Conservation (phyloP, 139 green algal genomes). For the Chlorella sp. region DNA sequence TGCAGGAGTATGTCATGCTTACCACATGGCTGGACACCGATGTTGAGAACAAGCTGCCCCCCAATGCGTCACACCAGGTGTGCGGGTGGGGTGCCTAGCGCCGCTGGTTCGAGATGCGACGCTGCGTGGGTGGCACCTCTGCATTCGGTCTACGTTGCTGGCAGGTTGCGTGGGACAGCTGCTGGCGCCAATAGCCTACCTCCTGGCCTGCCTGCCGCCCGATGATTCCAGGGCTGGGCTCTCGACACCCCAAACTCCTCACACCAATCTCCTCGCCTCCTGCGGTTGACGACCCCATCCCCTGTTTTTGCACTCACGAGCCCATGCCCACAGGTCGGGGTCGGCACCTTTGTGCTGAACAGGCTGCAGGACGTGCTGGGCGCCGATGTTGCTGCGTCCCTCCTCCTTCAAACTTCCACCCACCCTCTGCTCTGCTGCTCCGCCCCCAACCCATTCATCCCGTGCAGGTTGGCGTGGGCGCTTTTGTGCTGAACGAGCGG, state of each 20-base stretch:
- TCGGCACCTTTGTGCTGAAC: constrained; percentile 87
- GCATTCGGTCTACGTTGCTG: too few species aligned
- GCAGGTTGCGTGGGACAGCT: too few species aligned
- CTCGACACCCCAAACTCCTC: not conserved
- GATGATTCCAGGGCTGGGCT: too few species aligned
- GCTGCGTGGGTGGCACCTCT: too few species aligned
- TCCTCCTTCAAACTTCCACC: not conserved
- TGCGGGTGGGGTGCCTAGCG: not conserved
- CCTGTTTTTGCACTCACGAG: not conserved
- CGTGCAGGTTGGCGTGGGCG: constrained; percentile 82
- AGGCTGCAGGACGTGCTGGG: constrained; percentile 67
- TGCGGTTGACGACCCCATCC: not conserved
- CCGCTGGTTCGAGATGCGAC: too few species aligned
- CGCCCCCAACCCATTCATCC: not conserved
- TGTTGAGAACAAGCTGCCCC: constrained; percentile 63
- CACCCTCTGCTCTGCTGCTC: not conserved
- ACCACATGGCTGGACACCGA: constrained; percentile 73
- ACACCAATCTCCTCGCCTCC: not conserved
- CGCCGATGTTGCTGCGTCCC: constrained; percentile 18
- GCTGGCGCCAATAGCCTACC: not conserved
- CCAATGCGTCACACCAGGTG: constrained; percentile 84
- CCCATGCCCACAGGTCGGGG: constrained; percentile 65
- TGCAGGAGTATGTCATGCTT: constrained; percentile 79
- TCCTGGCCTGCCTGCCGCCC: not conserved
- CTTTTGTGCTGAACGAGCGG: constrained; percentile 79